Conservation (phyloP, 163 green algal species). For the Scenedesmus sp. region DNA sequence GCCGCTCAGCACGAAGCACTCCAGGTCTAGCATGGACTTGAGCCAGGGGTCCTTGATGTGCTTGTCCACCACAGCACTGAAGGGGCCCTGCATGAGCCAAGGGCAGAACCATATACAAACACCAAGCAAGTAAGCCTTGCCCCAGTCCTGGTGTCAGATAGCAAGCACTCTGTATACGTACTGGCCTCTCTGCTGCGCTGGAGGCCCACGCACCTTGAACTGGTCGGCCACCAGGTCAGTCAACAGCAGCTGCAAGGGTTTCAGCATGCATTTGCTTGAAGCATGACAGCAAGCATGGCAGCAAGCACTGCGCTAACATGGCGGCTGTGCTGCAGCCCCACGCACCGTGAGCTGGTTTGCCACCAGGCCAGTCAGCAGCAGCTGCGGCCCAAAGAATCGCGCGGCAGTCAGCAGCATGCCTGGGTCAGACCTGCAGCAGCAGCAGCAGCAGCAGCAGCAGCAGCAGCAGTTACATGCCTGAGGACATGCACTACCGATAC, state of each 20-base stretch:
- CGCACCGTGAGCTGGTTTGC: conserved; percentile 71
- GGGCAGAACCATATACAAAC: background rate
- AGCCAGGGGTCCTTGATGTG: conserved; percentile 89
- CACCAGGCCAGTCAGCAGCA: conserved; percentile 68
- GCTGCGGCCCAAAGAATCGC: conserved; percentile 69
- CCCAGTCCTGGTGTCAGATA: too few relatives aligned
- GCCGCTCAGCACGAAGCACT: conserved; percentile 91
- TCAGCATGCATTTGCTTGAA: too few relatives aligned
- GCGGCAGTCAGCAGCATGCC: conserved; percentile 75
- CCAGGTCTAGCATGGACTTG: conserved; percentile 87
- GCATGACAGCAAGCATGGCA: background rate
- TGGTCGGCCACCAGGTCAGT: conserved; percentile 67
- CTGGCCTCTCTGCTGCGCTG: background rate
- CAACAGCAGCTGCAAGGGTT: conserved; percentile 54
- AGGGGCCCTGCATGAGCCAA: conserved; percentile 69
- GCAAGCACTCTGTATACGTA: background rate
- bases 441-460: conserved; percentile 27
- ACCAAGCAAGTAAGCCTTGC: too few relatives aligned
- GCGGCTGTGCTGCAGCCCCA: background rate
- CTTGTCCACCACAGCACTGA: conserved; percentile 76
- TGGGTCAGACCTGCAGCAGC: conserved; percentile 54
- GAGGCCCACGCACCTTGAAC: conserved; percentile 64
- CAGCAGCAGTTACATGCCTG: background rate
- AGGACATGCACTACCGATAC: too few relatives aligned
- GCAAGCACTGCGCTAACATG: background rate